A percentile compares a stretch with the other conserved stretches of the same genome.
Evolutionary conservation across 768 basidiomycete species (phyloP).

Genomic region (Melanogaster broomeanus): DNA sequence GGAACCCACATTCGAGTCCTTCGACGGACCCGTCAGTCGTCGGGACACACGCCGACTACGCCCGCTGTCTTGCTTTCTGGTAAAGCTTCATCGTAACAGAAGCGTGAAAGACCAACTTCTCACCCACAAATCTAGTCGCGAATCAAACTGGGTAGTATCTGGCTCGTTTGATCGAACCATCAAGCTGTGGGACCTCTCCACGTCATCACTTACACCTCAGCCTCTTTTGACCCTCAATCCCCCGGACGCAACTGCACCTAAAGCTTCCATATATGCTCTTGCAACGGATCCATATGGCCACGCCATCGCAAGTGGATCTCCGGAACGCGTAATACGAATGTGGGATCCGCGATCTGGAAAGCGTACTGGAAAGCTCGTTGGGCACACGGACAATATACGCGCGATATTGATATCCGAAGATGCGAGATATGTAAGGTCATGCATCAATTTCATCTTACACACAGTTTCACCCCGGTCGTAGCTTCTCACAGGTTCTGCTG

Average conservation of each 20-base stretch:
- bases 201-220: constrained; percentile 40
- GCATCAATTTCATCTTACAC: constrained; percentile 4
- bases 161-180: constrained; percentile 95
- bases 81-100: constrained; percentile 33
- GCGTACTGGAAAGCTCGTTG: constrained; percentile 82
- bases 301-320: constrained; percentile 85
- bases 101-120: constrained; percentile 9
- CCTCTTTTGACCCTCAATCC: constrained; percentile 68
- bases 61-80: constrained; percentile 77
- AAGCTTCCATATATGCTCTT: constrained; percentile 77
- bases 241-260: constrained; percentile 64
- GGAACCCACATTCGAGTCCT: constrained; percentile 77
- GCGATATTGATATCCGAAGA: constrained; percentile 89
- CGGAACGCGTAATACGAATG: constrained; percentile 85
- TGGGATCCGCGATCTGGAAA: constrained; percentile 94
- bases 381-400: constrained; percentile 96
- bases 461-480: constrained; percentile 25
- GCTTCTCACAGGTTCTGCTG: constrained; percentile 86
- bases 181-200: constrained; percentile 88
- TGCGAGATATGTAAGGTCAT: constrained; percentile 75
- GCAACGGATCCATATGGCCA: constrained; percentile 79
- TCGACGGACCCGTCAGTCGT: constrained; percentile 64
- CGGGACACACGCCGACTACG: constrained; percentile 84
- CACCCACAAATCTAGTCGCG: constrained; percentile 47
- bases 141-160: constrained; percentile 86